Conservation (phyloP, 2,329 filamentous ascomycete species). For the Colletotrichum lentis region DNA sequence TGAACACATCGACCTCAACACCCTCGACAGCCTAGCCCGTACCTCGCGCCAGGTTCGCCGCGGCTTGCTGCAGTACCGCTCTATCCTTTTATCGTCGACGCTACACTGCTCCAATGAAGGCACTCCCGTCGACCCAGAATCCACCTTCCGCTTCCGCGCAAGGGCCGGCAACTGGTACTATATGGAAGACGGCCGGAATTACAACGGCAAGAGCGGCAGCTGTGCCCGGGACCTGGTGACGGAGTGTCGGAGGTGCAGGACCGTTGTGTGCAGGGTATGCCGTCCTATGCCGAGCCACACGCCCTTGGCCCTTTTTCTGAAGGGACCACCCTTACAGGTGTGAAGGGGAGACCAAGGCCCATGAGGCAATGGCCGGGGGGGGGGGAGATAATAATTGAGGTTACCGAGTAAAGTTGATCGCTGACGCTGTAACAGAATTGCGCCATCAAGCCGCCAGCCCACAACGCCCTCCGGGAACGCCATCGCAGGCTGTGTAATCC, state of each 20-base stretch:
- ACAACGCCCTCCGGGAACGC: conserved; percentile 72
- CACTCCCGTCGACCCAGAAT: conserved; percentile 61
- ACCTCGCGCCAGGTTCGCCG: conserved; percentile 82
- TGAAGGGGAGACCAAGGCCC: conserved; percentile 14
- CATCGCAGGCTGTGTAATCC: conserved; percentile 82
- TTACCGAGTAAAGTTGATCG: conserved; percentile 17
- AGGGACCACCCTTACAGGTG: not conserved
- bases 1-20: conserved; percentile 82
- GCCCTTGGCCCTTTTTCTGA: conserved; percentile 10
- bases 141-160: conserved; percentile 65
- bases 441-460: conserved; percentile 80
- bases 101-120: conserved; percentile 81
- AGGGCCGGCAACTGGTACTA: conserved; percentile 67
- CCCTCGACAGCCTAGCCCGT: conserved; percentile 81
- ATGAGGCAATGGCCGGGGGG: conserved; percentile 23
- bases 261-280: conserved; percentile 79
- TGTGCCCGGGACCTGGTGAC: conserved; percentile 90
- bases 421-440: conserved; percentile 73
- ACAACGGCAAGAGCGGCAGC: conserved; percentile 73
- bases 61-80: conserved; percentile 80
- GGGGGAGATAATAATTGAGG: conserved; percentile 16
- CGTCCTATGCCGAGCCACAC: conserved; percentile 30
- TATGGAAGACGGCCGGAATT: conserved; percentile 64
- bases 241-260: conserved; percentile 80
- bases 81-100: conserved; percentile 75